Base-by-base conservation (phyloP, 2,329 filamentous ascomycete species). In the Penicillium paneum region DNA sequence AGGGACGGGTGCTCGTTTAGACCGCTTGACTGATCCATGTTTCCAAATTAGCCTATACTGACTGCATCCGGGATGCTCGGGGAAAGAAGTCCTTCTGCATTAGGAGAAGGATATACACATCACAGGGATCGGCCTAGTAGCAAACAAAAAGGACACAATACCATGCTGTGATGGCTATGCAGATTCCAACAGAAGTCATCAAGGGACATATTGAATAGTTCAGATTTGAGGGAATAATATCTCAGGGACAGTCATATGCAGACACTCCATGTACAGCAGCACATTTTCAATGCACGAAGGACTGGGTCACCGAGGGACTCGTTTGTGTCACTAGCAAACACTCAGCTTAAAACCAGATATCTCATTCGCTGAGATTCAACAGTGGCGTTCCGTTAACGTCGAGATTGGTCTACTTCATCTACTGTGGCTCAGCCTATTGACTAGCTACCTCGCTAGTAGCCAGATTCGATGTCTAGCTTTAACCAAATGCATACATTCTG, bases 21-120 rank as follows among this genome's bases (percentile, higher is more conserved):
- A 12, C 15, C 12, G 34, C 31, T 19, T 29, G 7, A 31, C 31
- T 31, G 32, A 48, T 26, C 29, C 17, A 26, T 38, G 17, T 47
- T 52, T 10, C 29, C 10, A 34, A 13, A 21, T 36, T 50, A 41
- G 34, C 26, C 32, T 42, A 24, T n/a, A 34, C 40, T 34, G 21
- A 54, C 54, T 60, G 60, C 61, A 52, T 57, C 61, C 61, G 56
- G 61, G 52, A 38, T 50, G 15, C 6, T 19, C 55, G 53, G 52
- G 17, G 49, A 4, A 26, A 34, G 35, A 31, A 15, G 32, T 39
- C 12, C 4, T 55, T 56, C 59, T 56, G 44, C 49, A 55, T 55
- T 24, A 6, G 51, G 45, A 44, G 5, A 36, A 39, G 19, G n/a
- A 50, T 28, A 38, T n/a, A 46, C 52, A 41, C 38, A 38, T 41